Evolutionary conservation across 345 rosid species (phyloP).

Genomic region (Rhodamnia rubescens): DNA sequence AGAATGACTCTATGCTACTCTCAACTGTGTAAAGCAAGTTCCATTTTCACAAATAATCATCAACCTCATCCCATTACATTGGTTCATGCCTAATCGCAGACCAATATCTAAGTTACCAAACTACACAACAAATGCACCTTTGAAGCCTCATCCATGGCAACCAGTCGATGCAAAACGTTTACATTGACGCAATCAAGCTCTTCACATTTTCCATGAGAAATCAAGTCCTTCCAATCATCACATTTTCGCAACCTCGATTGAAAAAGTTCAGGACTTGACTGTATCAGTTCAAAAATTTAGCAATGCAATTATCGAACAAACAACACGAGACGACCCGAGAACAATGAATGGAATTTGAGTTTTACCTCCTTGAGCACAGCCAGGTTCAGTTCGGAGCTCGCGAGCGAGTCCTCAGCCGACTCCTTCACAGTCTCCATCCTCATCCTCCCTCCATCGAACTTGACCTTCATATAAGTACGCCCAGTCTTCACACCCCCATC

Average conservation of each 20-base stretch:
- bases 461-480: constrained; percentile 52
- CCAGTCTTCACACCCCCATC: constrained; percentile 51
- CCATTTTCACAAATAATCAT: not conserved
- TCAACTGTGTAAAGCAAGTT: not conserved
- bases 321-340: not conserved
- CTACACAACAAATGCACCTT: not conserved
- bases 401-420: constrained; percentile 72
- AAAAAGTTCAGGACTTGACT: not conserved
- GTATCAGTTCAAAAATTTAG: not conserved
- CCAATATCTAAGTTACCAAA: not conserved
- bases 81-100: not conserved
- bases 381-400: constrained; percentile 53
- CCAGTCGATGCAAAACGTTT: not conserved
- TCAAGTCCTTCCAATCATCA: not conserved
- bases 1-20: not conserved
- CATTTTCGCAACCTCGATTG: not conserved
- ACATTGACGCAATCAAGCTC: not conserved
- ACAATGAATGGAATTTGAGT: not conserved
- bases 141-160: not conserved
- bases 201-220: not conserved
- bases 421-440: constrained; percentile 53
- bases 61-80: not conserved
- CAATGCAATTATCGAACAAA: not conserved
- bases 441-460: constrained; percentile 62
- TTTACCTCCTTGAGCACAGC: constrained; percentile 82